phyloP scores from a whole-genome alignment of 148 eudicot genomes.

The Rhododendron kiyosumense region DNA sequence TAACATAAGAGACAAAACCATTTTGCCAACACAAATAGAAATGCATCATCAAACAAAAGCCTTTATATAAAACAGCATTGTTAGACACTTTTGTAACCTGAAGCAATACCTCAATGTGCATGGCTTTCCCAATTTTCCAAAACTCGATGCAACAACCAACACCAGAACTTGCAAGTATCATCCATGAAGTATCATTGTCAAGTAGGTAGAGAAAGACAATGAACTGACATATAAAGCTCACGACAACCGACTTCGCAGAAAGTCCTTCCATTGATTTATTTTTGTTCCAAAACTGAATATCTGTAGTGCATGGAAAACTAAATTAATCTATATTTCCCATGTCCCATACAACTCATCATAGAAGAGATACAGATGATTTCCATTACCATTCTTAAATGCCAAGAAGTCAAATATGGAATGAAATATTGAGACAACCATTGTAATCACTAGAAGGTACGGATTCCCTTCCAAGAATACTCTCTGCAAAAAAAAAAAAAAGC shows the following conservation, averaged over 20 bases:
- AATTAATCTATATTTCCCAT: not conserved
- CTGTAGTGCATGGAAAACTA: constrained; percentile 28
- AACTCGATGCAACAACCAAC: constrained; percentile 93
- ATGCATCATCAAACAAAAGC: not conserved
- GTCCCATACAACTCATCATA: constrained; percentile 1
- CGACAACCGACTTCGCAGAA: constrained; percentile 88
- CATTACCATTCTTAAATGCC: constrained; percentile 93
- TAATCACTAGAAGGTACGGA: constrained; percentile 79
- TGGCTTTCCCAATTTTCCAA: constrained; percentile 99
- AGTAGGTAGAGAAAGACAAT: constrained; percentile 88
- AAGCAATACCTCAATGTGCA: constrained; percentile 86
- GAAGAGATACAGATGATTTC: not conserved
- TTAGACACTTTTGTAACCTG: not conserved
- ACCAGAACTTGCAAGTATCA: constrained; percentile 96
- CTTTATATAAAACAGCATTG: not conserved
- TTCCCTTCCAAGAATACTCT: constrained; percentile 97
- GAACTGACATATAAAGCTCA: constrained; percentile 77
- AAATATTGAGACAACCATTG: constrained; percentile 81
- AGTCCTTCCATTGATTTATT: constrained; percentile 98
- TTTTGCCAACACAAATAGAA: not conserved
- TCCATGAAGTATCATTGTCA: constrained; percentile 98
- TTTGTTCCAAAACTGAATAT: constrained; percentile 98
- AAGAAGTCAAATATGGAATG: constrained; percentile 91
- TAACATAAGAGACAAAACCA: not conserved
- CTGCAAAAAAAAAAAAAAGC: constrained; percentile 26